Evolutionary conservation across 257 asterid genomes (phyloP).

Genomic region (Apocynum venetum): DNA sequence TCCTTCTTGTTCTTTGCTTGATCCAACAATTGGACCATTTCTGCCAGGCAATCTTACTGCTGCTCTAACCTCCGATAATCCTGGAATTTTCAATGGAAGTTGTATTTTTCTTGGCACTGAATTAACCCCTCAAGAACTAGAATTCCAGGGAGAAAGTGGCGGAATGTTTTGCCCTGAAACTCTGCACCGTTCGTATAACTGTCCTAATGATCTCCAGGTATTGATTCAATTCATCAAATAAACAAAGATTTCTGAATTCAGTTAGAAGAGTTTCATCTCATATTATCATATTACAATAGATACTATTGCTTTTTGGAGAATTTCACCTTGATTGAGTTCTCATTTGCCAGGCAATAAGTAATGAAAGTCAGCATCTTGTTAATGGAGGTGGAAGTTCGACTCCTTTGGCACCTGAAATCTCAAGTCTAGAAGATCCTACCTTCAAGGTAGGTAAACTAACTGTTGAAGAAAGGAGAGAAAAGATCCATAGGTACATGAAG

Average conservation of each 20-base stretch:
- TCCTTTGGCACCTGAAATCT: slow-evolving; percentile 62
- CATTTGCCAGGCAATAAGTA: slow-evolving; percentile 43
- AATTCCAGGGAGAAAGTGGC: slow-evolving; percentile 58
- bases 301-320: not conserved
- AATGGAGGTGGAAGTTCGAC: slow-evolving; percentile 47
- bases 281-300: no score
- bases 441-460: slow-evolving; percentile 75
- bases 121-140: slow-evolving; percentile 55
- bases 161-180: slow-evolving; percentile 53
- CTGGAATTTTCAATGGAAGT: slow-evolving; percentile 40
- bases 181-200: slow-evolving; percentile 44
- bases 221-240: not conserved
- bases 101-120: slow-evolving; percentile 46
- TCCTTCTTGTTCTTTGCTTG: slow-evolving; percentile 43
- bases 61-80: slow-evolving; percentile 40
- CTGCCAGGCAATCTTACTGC: slow-evolving; percentile 37
- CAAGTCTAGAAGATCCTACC: slow-evolving; percentile 71
- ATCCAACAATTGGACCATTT: slow-evolving; percentile 42
- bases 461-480: slow-evolving; percentile 78
- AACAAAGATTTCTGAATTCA: no score
- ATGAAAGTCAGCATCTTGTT: slow-evolving; percentile 59
- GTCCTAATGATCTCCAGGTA: slow-evolving; percentile 77
- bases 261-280: no score
- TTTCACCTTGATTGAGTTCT: not conserved
- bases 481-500: slow-evolving; percentile 78